Conservation (phyloP, 495 filamentous ascomycete genomes). For the Xylaria curta region DNA sequence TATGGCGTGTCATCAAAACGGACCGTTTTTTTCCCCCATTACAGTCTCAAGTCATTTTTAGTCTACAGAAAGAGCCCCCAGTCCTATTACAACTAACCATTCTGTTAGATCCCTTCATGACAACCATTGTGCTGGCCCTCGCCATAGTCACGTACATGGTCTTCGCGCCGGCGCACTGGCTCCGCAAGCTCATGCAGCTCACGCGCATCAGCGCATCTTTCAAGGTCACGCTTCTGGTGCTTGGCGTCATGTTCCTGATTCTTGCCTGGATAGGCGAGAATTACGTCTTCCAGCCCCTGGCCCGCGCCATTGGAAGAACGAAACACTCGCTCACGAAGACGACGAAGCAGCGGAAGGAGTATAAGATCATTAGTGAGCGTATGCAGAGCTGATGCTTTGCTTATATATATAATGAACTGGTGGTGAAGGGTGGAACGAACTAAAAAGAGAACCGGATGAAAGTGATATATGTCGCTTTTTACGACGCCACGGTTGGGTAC, state of each 20-base stretch:
- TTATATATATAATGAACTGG: neutral
- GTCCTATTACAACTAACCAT: slow-evolving; percentile 7
- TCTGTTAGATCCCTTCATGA: slow-evolving; percentile 75
- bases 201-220: slow-evolving; percentile 75
- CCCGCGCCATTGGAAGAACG: slow-evolving; percentile 67
- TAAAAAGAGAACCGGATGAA: neutral
- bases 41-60: neutral
- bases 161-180: slow-evolving; percentile 69
- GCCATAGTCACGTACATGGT: slow-evolving; percentile 78
- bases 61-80: neutral
- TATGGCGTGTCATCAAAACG: neutral
- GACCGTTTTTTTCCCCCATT: too few relatives aligned
- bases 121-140: slow-evolving; percentile 72
- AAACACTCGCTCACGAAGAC: slow-evolving; percentile 61
- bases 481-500: neutral
- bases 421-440: neutral
- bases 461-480: neutral
- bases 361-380: slow-evolving; percentile 79
- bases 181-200: slow-evolving; percentile 81
- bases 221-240: slow-evolving; percentile 68
- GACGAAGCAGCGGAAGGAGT: slow-evolving; percentile 81
- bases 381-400: slow-evolving; percentile 61
- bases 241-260: slow-evolving; percentile 71
- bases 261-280: slow-evolving; percentile 75
- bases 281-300: slow-evolving; percentile 70